Base-by-base conservation (phyloP, 2,329 filamentous ascomycete species). In the Cytospora leucostoma region DNA sequence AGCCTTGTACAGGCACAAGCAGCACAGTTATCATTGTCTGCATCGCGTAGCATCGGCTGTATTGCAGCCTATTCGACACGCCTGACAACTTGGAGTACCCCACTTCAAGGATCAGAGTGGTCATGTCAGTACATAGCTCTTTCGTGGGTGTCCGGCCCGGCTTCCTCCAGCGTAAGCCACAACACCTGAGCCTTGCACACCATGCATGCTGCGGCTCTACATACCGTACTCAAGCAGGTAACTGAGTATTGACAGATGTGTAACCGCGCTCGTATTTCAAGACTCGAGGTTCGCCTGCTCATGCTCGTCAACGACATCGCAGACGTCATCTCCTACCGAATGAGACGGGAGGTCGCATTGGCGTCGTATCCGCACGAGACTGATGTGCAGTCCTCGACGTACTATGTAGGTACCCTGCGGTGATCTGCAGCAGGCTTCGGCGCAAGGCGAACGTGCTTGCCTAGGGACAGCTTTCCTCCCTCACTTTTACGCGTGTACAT, bases 331-430 rank as follows among this genome's bases (percentile, higher is more conserved):
- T 52, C 56, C 12, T 33, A 34, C 27, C 3, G 8, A 13, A 33
- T 35, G 35, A 44, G n/a, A 37, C 57, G 33, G 27, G 34, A 59
- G 19, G 33, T 27, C 15, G 33, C 40, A 38, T 15, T 4, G 15
- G 49, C 33, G 35, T 51, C 40, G 47, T 52, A 52, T 59, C 57
- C 52, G 57, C 49, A 59, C 17, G 57, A 52, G 49, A 17, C 32
- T 44, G 40, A 17, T 7, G 7, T 44, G 40, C 17, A 44, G 40
- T n/a, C n/a, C 40, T 44, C 17, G 40, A 44, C 40, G 40, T 38
- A 27, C 27, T 27, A 38, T 15, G 37, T 44, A 44, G 17, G n/a
- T 44, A 44, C 40, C 40, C 40, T 44, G 40, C 17, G 17, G n/a
- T 19, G 17, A 44, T 44, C 40, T 44, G 40, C 40, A 44, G 40